Evolutionary conservation across 140 eudicot species (phyloP).

Genomic region (Stevia rebaudiana): DNA sequence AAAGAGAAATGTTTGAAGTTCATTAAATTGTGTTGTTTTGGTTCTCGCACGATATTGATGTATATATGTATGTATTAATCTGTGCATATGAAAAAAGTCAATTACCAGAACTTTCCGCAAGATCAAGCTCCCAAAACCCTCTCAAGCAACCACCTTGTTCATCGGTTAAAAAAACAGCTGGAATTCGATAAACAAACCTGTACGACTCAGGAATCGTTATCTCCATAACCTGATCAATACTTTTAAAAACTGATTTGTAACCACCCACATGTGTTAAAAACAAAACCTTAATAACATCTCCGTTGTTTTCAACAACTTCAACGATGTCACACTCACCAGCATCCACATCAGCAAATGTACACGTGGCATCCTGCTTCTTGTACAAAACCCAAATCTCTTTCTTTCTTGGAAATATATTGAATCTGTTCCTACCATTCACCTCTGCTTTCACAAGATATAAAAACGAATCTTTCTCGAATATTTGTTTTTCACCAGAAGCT

Average conservation of each 20-base stretch:
- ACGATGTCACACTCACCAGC: slow-evolving; percentile 46
- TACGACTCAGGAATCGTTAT: slow-evolving; percentile 30
- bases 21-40: too few species aligned
- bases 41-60: too few species aligned
- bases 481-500: slow-evolving; percentile 4
- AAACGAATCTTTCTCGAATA: slow-evolving; percentile 23
- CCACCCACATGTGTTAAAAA: slow-evolving; percentile 29
- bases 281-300: slow-evolving; percentile 21
- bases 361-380: slow-evolving; percentile 24
- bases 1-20: too few species aligned
- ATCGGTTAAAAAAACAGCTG: slow-evolving; percentile 39
- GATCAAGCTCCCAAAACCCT: slow-evolving; percentile 60
- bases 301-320: slow-evolving; percentile 36
- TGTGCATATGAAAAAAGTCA: background rate
- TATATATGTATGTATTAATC: background rate
- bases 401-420: slow-evolving; percentile 42
- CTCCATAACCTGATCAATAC: slow-evolving; percentile 20
- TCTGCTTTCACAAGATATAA: slow-evolving; percentile 38
- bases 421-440: slow-evolving; percentile 16
- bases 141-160: slow-evolving; percentile 36
- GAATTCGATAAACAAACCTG: slow-evolving; percentile 47
- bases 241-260: slow-evolving; percentile 43
- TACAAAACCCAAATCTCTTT: slow-evolving; percentile 56
- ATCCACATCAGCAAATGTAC: slow-evolving; percentile 18
- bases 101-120: slow-evolving; percentile 39